Conservation (phyloP, 2,329 filamentous ascomycete genomes). For the Madurella mycetomatis region DNA sequence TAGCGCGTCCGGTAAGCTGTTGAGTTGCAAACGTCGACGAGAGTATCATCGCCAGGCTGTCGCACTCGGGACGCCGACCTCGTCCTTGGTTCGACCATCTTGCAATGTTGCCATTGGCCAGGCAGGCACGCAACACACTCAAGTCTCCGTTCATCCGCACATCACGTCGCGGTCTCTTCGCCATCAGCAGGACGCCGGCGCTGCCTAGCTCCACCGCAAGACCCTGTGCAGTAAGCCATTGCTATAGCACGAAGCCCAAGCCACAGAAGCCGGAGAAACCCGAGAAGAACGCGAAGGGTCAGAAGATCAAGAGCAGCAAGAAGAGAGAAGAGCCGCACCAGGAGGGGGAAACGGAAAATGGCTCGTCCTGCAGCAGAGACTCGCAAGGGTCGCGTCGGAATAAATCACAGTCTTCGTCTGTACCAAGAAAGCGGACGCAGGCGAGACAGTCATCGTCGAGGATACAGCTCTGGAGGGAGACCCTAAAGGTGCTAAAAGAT, state of each 20-base stretch:
- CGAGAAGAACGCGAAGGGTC: slow-evolving; percentile 1
- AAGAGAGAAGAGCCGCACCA: no score
- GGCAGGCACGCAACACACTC: slow-evolving; percentile 11
- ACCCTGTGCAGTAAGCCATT: slow-evolving; percentile 12
- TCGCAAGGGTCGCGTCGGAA: no score
- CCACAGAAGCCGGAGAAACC: not conserved
- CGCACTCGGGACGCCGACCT: not conserved
- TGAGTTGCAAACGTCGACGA: no score
- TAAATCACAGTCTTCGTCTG: not conserved
- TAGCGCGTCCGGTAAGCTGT: no score
- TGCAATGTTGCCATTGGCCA: slow-evolving; percentile 21
- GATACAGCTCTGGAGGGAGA: slow-evolving; percentile 27
- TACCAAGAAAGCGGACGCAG: not conserved
- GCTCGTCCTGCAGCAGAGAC: no score
- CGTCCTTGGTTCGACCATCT: not conserved
- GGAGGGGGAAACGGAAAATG: no score
- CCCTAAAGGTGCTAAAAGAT: slow-evolving; percentile 26
- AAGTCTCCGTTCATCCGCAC: slow-evolving; percentile 19
- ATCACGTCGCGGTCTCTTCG: slow-evolving; percentile 18
- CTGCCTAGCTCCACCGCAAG: slow-evolving; percentile 5
- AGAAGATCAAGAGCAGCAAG: not conserved
- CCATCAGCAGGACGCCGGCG: slow-evolving; percentile 3
- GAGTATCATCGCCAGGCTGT: not conserved
- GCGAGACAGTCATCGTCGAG: not conserved
- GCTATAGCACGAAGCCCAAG: slow-evolving; percentile 4